Evolutionary conservation across 805 yeast species (phyloP).

Genomic region (Ogataea pini): DNA sequence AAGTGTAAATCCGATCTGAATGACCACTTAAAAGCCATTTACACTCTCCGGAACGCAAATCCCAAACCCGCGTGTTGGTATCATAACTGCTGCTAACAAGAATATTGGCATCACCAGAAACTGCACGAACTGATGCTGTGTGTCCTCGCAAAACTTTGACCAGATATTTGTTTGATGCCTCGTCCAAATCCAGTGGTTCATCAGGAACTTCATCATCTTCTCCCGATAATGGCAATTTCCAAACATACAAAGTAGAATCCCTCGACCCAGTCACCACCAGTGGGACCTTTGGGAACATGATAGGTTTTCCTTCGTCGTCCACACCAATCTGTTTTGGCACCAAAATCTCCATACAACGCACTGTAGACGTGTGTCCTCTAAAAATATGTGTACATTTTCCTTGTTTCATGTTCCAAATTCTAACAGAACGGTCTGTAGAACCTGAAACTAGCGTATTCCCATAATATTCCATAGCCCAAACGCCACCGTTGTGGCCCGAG

Average conservation of each 20-base stretch:
- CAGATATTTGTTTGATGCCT: conserved; percentile 58
- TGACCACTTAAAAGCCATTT: conserved; percentile 79
- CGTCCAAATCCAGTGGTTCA: conserved; percentile 40
- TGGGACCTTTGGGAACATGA: conserved; percentile 61
- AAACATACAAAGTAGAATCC: conserved; percentile 75
- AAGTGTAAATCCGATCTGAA: conserved; percentile 84
- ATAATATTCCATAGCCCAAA: conserved; percentile 92
- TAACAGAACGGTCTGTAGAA: conserved; percentile 89
- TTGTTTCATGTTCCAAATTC: conserved; percentile 87
- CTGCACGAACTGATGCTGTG: conserved; percentile 78
- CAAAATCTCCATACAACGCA: conserved; percentile 83
- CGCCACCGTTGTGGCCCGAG: conserved; percentile 95
- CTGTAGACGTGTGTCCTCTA: conserved; percentile 90
- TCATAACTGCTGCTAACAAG: conserved; percentile 92
- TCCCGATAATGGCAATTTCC: conserved; percentile 65
- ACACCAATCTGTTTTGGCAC: conserved; percentile 66
- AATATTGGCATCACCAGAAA: conserved; percentile 80
- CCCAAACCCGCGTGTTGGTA: conserved; percentile 90
- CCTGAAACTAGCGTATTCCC: conserved; percentile 88
- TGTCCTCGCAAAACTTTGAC: conserved; percentile 74
- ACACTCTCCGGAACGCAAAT: conserved; percentile 71
- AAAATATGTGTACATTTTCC: conserved; percentile 90
- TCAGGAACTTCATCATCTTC: conserved; percentile 39
- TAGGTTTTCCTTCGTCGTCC: conserved; percentile 56
- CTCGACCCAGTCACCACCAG: conserved; percentile 83